phyloP scores from a whole-genome alignment of 208 protist species.

The Acanthamoeba polyphaga region DNA sequence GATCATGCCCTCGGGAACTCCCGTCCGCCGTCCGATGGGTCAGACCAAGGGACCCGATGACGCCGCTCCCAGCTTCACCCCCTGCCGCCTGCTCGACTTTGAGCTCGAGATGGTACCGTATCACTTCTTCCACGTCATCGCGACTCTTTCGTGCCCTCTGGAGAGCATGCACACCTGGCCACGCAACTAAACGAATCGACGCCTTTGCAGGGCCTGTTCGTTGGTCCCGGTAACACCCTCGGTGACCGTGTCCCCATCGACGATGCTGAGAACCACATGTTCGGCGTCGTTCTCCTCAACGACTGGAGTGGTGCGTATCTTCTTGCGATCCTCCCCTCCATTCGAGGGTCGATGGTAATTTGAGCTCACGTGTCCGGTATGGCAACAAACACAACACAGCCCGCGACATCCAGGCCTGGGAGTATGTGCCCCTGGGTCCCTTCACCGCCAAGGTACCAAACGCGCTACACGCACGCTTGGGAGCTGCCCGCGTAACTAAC shows the following conservation, averaged over 20 bases:
- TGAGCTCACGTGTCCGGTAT: no score
- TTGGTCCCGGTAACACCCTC: slow-evolving; percentile 89
- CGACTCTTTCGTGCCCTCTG: no score
- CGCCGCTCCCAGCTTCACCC: slow-evolving; percentile 80
- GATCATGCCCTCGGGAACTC: slow-evolving; percentile 91
- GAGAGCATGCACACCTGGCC: no score
- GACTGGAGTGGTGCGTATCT: slow-evolving; percentile 91
- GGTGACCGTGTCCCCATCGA: slow-evolving; percentile 90
- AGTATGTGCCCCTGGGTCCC: slow-evolving; percentile 94
- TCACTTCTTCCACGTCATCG: no score
- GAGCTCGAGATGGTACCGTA: slow-evolving; percentile 91
- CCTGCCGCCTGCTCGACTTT: slow-evolving; percentile 90
- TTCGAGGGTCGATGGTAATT: no score
- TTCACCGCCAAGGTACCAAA: slow-evolving; percentile 90
- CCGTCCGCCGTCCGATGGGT: slow-evolving; percentile 90
- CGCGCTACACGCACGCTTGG: neutral
- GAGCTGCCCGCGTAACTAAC: neutral
- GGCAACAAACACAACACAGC: slow-evolving; percentile 52
- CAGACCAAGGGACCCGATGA: slow-evolving; percentile 87
- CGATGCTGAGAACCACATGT: slow-evolving; percentile 91
- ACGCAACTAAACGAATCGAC: no score
- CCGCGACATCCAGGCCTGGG: slow-evolving; percentile 94
- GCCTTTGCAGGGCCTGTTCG: slow-evolving; percentile 88
- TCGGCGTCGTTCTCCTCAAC: slow-evolving; percentile 93
- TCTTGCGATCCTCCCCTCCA: neutral